Conservation (phyloP, 2,329 filamentous ascomycete genomes). For the Fusarium pseudograminearum region DNA sequence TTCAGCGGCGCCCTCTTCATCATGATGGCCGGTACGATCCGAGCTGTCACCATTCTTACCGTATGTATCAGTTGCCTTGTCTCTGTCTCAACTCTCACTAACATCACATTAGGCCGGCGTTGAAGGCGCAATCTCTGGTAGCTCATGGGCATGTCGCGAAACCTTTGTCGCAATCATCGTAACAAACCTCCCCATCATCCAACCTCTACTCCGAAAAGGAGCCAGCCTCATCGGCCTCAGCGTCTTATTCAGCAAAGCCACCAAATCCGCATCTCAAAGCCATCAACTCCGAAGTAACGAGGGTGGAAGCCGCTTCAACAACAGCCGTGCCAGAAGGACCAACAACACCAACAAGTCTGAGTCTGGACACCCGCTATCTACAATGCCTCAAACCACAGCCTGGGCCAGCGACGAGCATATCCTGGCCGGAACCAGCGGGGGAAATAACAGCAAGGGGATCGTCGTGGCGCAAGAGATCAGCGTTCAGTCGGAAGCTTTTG, state of each 20-base stretch:
- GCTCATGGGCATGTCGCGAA: conserved; percentile 54
- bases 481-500: conserved; percentile 31
- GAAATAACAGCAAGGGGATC: conserved; percentile 16
- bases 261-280: conserved; percentile 36
- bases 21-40: conserved; percentile 42
- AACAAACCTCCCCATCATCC: conserved; percentile 50
- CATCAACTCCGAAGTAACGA: conserved; percentile 40
- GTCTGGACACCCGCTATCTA: conserved; percentile 19
- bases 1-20: conserved; percentile 42
- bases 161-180: conserved; percentile 55
- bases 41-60: conserved; percentile 37
- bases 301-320: conserved; percentile 31
- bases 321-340: conserved; percentile 8
- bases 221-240: conserved; percentile 40
- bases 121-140: conserved; percentile 37
- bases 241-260: conserved; percentile 32
- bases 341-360: not conserved
- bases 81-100: fast-evolving
- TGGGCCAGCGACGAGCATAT: conserved; percentile 45
- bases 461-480: conserved; percentile 40
- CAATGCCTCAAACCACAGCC: conserved; percentile 26
- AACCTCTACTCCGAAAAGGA: conserved; percentile 37
- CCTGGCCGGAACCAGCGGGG: conserved; percentile 18
- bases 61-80: not conserved
- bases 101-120: conserved; percentile 20